Conservation (phyloP, 257 asterid genomes). For the Jaltomata sinuosa region DNA sequence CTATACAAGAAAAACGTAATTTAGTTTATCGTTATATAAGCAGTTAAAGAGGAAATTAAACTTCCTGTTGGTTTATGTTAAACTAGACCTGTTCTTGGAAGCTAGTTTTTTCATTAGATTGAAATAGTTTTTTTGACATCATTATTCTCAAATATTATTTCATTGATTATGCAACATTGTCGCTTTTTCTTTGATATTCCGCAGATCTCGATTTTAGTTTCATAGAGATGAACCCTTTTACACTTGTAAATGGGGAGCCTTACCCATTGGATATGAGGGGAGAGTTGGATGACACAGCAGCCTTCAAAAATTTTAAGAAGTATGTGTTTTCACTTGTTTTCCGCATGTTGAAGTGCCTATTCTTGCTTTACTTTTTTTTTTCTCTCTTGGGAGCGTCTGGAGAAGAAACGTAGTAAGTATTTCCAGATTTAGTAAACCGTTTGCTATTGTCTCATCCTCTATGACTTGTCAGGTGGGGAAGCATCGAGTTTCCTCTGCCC, state of each 20-base stretch:
- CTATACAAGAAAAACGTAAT: neutral
- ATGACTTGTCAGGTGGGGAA: conserved; percentile 57
- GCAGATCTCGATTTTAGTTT: conserved; percentile 90
- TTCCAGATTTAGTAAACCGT: neutral
- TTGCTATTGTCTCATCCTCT: neutral
- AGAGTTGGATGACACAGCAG: conserved; percentile 92
- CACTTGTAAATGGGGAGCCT: conserved; percentile 75
- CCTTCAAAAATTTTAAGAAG: conserved; percentile 89
- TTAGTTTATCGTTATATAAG: neutral
- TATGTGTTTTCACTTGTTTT: conserved; percentile 14
- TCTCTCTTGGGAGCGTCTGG: neutral
- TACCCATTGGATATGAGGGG: conserved; percentile 92
- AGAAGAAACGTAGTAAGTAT: neutral
- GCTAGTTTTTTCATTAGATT: neutral
- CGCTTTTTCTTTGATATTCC: conserved; percentile 5
- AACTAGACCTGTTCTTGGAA: neutral
- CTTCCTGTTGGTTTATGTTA: neutral
- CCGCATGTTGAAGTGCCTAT: neutral
- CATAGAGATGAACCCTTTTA: conserved; percentile 90
- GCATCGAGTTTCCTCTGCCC: conserved; percentile 76
- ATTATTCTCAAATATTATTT: neutral
- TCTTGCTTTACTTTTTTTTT: neutral
- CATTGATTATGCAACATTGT: neutral
- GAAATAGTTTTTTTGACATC: neutral
- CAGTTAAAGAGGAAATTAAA: neutral